Evolutionary conservation across 2,329 filamentous ascomycete genomes (phyloP).

Genomic region (Botryotinia convoluta): DNA sequence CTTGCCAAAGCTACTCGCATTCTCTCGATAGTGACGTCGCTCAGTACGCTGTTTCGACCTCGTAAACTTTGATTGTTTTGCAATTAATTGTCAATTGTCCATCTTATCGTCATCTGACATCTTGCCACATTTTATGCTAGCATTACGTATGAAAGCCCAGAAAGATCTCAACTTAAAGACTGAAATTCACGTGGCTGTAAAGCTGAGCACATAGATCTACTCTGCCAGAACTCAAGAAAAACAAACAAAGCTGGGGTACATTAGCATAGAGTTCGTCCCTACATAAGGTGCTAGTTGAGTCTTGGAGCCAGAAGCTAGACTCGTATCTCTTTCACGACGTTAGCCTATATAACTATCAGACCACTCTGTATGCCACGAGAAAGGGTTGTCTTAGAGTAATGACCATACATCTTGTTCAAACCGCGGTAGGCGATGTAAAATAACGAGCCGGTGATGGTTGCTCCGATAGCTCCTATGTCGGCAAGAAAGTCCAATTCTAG

Average conservation of each 20-base stretch:
- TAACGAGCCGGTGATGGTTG: neutral
- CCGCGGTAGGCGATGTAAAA: neutral
- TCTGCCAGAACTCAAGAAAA: neutral
- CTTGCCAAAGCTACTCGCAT: no score
- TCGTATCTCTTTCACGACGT: no score
- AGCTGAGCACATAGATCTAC: neutral
- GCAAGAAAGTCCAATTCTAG: neutral
- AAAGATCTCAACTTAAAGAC: neutral
- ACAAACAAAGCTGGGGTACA: neutral
- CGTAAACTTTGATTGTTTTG: neutral
- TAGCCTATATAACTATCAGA: neutral
- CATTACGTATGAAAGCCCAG: neutral
- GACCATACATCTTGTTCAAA: neutral
- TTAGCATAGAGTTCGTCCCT: neutral
- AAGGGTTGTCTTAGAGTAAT: neutral
- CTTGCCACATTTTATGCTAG: neutral
- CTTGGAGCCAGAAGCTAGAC: neutral
- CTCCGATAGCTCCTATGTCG: neutral
- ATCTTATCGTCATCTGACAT: neutral
- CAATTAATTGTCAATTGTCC: neutral
- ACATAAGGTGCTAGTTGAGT: no score
- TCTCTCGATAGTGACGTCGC: neutral
- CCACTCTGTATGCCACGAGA: neutral
- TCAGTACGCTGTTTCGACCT: neutral
- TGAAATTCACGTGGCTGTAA: neutral